phyloP scores from a whole-genome alignment of 345 rosid genomes.

The Mangifera indica region DNA sequence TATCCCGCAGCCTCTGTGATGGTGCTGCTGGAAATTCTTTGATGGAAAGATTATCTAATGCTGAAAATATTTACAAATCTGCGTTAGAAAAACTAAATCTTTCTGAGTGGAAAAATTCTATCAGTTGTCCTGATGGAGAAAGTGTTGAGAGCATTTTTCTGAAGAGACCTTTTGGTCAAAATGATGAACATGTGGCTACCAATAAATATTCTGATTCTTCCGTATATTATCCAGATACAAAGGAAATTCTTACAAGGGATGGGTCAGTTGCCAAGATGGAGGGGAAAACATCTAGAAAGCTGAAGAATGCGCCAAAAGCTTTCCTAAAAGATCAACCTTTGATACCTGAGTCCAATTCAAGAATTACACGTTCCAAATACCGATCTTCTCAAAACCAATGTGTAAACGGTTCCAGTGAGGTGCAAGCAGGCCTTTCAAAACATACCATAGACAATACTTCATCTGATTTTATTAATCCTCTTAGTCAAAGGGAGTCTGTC shows the following conservation, averaged over 20 bases:
- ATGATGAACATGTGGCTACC: constrained; percentile 25
- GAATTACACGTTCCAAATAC: constrained; percentile 75
- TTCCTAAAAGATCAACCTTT: constrained; percentile 40
- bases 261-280: constrained; percentile 34
- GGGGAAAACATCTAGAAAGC: constrained; percentile 44
- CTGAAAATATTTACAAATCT: constrained; percentile 57
- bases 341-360: constrained; percentile 39
- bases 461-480: constrained; percentile 23
- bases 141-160: constrained; percentile 19
- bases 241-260: constrained; percentile 19
- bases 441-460: constrained; percentile 21
- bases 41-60: constrained; percentile 44
- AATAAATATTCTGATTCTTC: constrained; percentile 11
- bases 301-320: constrained; percentile 36
- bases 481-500: constrained; percentile 25
- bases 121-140: constrained; percentile 38
- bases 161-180: constrained; percentile 15
- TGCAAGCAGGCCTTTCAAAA: constrained; percentile 28
- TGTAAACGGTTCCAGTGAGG: constrained; percentile 27
- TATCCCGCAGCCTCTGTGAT: constrained; percentile 43
- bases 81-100: constrained; percentile 61
- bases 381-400: constrained; percentile 52
- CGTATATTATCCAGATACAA: constrained; percentile 16
- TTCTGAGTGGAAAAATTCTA: constrained; percentile 56
- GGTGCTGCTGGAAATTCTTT: constrained; percentile 24